Evolutionary conservation across 176 grass and related monocot genomes (phyloP), one percentile per base, ranked within the genome.

Genomic region (Aegilops tauschii): DNA sequence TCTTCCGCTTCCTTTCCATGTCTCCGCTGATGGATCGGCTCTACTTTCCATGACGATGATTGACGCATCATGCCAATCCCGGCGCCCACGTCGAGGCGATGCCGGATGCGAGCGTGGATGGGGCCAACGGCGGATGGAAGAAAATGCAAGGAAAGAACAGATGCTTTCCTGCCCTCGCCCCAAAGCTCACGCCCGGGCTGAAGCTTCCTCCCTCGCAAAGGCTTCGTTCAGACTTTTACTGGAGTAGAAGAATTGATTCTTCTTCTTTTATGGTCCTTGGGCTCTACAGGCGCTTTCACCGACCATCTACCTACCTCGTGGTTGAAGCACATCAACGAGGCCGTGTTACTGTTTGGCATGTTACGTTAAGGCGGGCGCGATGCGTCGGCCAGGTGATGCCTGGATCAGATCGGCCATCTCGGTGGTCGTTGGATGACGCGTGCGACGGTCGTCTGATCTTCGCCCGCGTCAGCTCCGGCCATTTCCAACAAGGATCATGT

Each of bases 131-230:
- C 40, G 61, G 78, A 49, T 83, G 89, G 84, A 87, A 87, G 65
- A 87, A 90, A 86, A 80, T 83, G 84, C 80, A 90, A 90, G 89
- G 78, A 90, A 87, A 90, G 89, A 90, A 90, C 84, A 42, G 76
- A 86, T 79, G 42, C 84, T 87, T 90, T 87, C 73, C 73, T 79
- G 65, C 73, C 56, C 35, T 90, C 8, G 84, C 84, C 71, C 49
- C 63, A 86, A 90, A 82, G 50, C 64, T 39, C 63, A 10, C 10
- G 21, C 40, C 63, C 17, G 9, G 73, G 18, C 30, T 73, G 81
- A 83, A 83, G 50, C 50, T 73, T 73, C 67, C 66, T 82, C 50
- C 61, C 69, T 68, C 31, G 12, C 3, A 49, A 64, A 49, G 45
- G 70, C 81, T 82, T 86, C 83, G 40, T 25, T 54, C 58, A 17